These are phyloP conservation scores for Boletus subcaerulescens DNA, from an alignment of 768 basidiomycete genomes.

Conservation along the genomic window DNA sequence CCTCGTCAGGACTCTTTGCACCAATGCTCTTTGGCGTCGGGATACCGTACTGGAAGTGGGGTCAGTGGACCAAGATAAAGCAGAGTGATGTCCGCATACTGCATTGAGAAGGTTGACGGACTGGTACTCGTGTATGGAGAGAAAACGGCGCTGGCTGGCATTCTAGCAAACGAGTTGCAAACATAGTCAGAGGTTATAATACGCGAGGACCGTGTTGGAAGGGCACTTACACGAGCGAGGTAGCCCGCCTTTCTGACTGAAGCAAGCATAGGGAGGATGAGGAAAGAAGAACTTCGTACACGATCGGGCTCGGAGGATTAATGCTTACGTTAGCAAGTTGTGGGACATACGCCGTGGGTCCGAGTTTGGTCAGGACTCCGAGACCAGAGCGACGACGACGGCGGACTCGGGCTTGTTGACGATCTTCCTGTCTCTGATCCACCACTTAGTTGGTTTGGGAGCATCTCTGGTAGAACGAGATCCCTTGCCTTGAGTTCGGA, in stretches of 20 bases:
- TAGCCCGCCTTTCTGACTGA: conserved; percentile 63
- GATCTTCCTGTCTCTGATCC: conserved; percentile 74
- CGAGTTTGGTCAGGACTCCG: conserved; percentile 14
- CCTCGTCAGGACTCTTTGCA: conserved; percentile 88
- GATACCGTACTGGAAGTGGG: conserved; percentile 79
- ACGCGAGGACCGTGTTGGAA: not conserved
- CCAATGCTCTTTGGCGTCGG: conserved; percentile 89
- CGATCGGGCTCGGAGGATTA: conserved; percentile 10
- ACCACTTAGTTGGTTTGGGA: conserved; percentile 38
- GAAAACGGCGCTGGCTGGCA: conserved; percentile 83
- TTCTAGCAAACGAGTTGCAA: conserved; percentile 22
- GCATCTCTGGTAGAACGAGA: conserved; percentile 61
- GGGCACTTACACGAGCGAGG: conserved; percentile 54
- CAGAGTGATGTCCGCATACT: conserved; percentile 43
- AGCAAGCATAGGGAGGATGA: conserved; percentile 54
- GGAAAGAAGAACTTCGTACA: conserved; percentile 16
- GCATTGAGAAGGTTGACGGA: conserved; percentile 93
- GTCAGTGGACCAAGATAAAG: not conserved
- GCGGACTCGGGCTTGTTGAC: conserved; percentile 38
- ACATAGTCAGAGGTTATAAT: conserved; percentile 3
- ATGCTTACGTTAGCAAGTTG: conserved; percentile 42
- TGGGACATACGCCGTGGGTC: not conserved
- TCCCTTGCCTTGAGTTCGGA: conserved; percentile 80
- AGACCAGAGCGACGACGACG: conserved; percentile 80
- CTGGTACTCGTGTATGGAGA: conserved; percentile 98